Conservation (phyloP, 805 yeast genomes). For the Candida saitoana region DNA sequence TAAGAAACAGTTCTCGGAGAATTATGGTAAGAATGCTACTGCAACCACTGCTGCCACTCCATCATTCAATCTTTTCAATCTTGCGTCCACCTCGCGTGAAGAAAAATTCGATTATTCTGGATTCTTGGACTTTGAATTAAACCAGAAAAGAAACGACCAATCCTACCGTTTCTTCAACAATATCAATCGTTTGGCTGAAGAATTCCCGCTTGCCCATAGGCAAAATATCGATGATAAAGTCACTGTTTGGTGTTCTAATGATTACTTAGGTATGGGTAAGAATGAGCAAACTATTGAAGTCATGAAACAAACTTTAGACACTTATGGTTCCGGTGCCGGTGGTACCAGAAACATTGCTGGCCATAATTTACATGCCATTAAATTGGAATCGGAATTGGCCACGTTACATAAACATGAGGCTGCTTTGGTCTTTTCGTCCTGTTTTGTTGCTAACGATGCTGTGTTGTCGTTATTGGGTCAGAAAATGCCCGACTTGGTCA, state of each 20-base stretch:
- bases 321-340: conserved; percentile 98
- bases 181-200: conserved; percentile 90
- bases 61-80: conserved; percentile 26
- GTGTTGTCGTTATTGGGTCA: conserved; percentile 87
- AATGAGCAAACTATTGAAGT: conserved; percentile 66
- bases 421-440: conserved; percentile 90
- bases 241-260: conserved; percentile 99
- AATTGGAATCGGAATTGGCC: conserved; percentile 81
- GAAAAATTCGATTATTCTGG: conserved; percentile 66
- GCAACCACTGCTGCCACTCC: conserved; percentile 30
- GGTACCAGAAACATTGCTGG: conserved; percentile 99
- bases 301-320: conserved; percentile 76
- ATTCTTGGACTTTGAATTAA: conserved; percentile 60
- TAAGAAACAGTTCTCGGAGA: neutral
- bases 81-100: conserved; percentile 44
- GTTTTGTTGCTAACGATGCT: conserved; percentile 97
- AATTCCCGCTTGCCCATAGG: conserved; percentile 91
- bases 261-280: conserved; percentile 91
- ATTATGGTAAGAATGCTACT: conserved; percentile 12
- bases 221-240: conserved; percentile 73
- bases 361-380: conserved; percentile 86
- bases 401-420: conserved; percentile 91
- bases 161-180: conserved; percentile 96
- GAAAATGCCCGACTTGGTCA: conserved; percentile 82
- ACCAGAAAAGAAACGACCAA: conserved; percentile 76